Evolutionary conservation across 2,329 filamentous ascomycete species (phyloP).

Genomic region (Drechmeria coniospora): DNA sequence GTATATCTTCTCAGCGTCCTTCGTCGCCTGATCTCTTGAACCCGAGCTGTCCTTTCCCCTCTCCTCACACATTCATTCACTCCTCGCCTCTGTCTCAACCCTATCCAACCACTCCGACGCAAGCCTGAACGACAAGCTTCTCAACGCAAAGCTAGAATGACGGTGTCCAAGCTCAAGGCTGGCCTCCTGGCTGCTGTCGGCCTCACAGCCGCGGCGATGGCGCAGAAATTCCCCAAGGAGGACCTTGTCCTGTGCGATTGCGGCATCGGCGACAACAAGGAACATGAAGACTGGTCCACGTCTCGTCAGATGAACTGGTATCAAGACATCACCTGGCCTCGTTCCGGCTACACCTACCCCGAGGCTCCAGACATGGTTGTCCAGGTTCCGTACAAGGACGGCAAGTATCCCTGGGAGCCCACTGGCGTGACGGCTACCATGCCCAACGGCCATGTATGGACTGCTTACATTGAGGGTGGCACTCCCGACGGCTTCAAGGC

Average conservation of each 20-base stretch:
- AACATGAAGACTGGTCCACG: constrained; percentile 24
- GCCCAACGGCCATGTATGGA: constrained; percentile 24
- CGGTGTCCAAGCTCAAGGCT: constrained; percentile 8
- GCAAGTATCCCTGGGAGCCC: constrained; percentile 23
- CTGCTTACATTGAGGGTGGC: constrained; percentile 24
- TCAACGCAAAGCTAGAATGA: constrained; percentile 13
- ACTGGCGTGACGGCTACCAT: constrained; percentile 21
- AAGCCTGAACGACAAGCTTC: no score
- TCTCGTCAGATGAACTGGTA: constrained; percentile 30
- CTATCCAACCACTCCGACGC: no score
- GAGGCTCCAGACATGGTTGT: constrained; percentile 22
- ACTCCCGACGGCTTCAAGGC: constrained; percentile 24
- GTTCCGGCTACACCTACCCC: constrained; percentile 17
- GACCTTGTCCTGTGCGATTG: constrained; percentile 26
- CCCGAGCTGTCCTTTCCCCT: no score
- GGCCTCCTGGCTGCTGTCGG: constrained; percentile 9
- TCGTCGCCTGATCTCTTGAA: no score
- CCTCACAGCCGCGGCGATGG: constrained; percentile 8
- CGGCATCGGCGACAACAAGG: constrained; percentile 25
- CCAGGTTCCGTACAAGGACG: constrained; percentile 21
- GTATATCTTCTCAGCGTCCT: no score
- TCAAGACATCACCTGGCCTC: constrained; percentile 20
- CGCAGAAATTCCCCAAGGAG: constrained; percentile 16
- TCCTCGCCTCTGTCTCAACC: no score
- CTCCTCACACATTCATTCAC: no score